Conservation (phyloP, 2,329 filamentous ascomycete genomes). For the Parastagonospora nodorum region DNA sequence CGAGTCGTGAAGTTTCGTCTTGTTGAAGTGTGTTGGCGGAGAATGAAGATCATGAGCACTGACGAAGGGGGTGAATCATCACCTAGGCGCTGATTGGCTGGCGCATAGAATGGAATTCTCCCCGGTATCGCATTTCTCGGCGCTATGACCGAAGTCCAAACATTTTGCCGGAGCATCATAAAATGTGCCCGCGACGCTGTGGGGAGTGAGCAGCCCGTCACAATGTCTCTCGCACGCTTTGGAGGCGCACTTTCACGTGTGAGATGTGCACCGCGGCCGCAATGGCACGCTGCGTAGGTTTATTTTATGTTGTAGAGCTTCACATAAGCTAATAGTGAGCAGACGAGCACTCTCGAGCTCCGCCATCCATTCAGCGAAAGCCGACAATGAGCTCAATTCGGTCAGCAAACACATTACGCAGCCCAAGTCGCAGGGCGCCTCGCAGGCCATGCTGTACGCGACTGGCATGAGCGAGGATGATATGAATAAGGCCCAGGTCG, state of each 20-base stretch:
- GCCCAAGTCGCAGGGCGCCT: slow-evolving; percentile 96
- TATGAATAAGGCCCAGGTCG: slow-evolving; percentile 96
- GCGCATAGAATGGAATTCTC: slow-evolving; percentile 18
- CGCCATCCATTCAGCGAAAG: slow-evolving; percentile 32
- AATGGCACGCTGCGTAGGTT: slow-evolving; percentile 42
- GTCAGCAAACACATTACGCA: slow-evolving; percentile 87
- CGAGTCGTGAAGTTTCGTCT: background rate
- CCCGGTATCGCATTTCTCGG: slow-evolving; percentile 12
- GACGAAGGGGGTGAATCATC: slow-evolving; percentile 12
- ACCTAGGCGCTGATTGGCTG: slow-evolving; percentile 25
- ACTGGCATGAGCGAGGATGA: slow-evolving; percentile 85
- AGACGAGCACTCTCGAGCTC: slow-evolving; percentile 45
- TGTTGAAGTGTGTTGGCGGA: background rate
- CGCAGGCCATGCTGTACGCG: slow-evolving; percentile 98
- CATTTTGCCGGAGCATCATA: slow-evolving; percentile 27
- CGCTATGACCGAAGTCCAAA: slow-evolving; percentile 23
- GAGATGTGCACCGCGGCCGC: slow-evolving; percentile 33
- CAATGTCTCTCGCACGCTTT: slow-evolving; percentile 43
- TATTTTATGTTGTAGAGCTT: background rate
- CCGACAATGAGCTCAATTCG: slow-evolving; percentile 65
- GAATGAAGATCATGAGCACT: no score
- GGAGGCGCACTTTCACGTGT: slow-evolving; percentile 41
- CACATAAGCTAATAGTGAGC: slow-evolving; percentile 19
- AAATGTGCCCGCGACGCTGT: slow-evolving; percentile 27
- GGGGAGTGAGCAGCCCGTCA: slow-evolving; percentile 26